Conservation (phyloP, 345 rosid species). For the Camelina hispida region DNA sequence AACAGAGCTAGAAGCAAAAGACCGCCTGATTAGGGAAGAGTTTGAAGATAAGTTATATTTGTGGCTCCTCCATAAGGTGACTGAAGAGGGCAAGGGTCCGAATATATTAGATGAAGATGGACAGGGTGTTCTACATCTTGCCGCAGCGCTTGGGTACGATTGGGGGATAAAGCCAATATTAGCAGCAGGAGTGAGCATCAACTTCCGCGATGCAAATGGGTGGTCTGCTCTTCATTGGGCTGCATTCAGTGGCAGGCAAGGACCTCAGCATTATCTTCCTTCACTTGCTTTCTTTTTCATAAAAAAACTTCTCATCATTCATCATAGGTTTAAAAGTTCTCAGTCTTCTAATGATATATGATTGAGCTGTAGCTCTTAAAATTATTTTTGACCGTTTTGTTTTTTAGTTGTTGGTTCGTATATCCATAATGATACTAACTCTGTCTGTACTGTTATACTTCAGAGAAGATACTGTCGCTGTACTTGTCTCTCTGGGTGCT, state of each 20-base stretch:
- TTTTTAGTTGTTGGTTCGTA: constrained; percentile 6
- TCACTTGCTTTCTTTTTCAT: constrained; percentile 1
- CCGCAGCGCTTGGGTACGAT: constrained; percentile 86
- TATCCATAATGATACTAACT: constrained; percentile 16
- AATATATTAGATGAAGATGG: constrained; percentile 70
- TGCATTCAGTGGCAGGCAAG: constrained; percentile 88
- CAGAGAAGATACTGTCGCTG: constrained; percentile 85
- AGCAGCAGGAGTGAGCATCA: constrained; percentile 76
- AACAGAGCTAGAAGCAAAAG: constrained; percentile 44
- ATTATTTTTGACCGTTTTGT: not conserved
- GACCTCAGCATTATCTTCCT: constrained; percentile 33
- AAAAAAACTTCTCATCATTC: not conserved
- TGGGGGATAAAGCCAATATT: constrained; percentile 82
- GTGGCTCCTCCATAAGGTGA: constrained; percentile 76
- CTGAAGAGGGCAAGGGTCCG: constrained; percentile 82
- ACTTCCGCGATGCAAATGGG: constrained; percentile 87
- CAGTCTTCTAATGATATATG: constrained; percentile 8
- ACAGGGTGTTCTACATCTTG: constrained; percentile 83
- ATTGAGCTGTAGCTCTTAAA: constrained; percentile 14
- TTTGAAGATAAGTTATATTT: constrained; percentile 68
- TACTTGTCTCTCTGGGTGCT: constrained; percentile 74
- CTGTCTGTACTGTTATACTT: constrained; percentile 28
- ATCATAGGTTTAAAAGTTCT: constrained; percentile 12
- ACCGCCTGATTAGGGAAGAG: constrained; percentile 54
- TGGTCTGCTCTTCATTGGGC: constrained; percentile 99